phyloP scores from a whole-genome alignment of 75 land plant genomes.

The Azolla pinnata region DNA sequence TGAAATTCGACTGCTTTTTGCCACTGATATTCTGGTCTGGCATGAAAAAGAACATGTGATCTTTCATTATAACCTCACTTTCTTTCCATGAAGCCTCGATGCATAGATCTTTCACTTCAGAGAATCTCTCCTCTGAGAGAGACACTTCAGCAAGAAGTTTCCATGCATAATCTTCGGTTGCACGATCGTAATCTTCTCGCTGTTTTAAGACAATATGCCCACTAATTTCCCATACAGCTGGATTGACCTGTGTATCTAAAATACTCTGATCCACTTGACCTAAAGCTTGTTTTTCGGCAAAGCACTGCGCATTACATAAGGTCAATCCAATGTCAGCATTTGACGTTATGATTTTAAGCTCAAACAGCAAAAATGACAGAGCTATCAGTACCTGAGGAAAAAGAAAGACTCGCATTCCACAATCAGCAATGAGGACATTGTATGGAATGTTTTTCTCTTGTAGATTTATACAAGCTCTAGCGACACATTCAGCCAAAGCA shows the following conservation, averaged over 20 bases:
- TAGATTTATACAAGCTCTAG: conserved; percentile 26
- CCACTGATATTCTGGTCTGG: no score
- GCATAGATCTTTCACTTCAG: conserved; percentile 43
- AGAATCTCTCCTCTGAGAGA: conserved; percentile 64
- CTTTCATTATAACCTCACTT: no score
- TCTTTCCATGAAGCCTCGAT: not conserved
- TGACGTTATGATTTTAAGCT: not conserved
- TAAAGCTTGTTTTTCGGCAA: conserved; percentile 87
- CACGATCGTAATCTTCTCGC: conserved; percentile 61
- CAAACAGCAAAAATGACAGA: not conserved
- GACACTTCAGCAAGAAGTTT: conserved; percentile 84
- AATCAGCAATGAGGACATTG: conserved; percentile 44
- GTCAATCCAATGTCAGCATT: not conserved
- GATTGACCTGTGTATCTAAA: conserved; percentile 89
- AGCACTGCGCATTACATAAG: conserved; percentile 38
- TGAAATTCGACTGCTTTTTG: no score
- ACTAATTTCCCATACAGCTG: conserved; percentile 96
- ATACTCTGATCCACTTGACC: conserved; percentile 75
- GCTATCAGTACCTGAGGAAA: conserved; percentile 40
- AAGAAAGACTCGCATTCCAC: conserved; percentile 36
- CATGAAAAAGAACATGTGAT: no score
- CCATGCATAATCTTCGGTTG: conserved; percentile 87
- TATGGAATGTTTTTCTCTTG: conserved; percentile 29
- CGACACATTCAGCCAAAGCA: conserved; percentile 20
- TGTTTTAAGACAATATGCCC: conserved; percentile 93